phyloP scores from a whole-genome alignment of 225 moss, liverwort and hornwort genomes.

The Rhytidiadelphus loreus region DNA sequence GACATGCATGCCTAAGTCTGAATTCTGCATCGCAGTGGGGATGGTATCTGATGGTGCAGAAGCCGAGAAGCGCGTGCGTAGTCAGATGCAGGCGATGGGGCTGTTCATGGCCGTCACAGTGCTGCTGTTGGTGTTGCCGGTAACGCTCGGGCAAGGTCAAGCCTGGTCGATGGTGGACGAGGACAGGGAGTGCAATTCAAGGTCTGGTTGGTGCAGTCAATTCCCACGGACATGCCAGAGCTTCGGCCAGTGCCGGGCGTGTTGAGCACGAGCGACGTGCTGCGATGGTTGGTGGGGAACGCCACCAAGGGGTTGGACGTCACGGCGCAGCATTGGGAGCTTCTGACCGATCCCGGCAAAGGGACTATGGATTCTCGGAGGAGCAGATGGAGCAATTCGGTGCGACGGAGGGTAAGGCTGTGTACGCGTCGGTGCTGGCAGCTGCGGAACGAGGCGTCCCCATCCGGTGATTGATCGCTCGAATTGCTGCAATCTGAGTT shows the following conservation, averaged over 20 bases:
- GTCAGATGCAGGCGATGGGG: background rate
- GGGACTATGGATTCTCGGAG: constrained; percentile 43
- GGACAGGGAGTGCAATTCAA: constrained; percentile 21
- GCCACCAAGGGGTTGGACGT: constrained; percentile 39
- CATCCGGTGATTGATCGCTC: constrained; percentile 21
- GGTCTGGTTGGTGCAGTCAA: constrained; percentile 56
- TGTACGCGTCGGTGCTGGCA: constrained; percentile 30
- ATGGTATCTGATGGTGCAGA: background rate
- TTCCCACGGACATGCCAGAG: constrained; percentile 55
- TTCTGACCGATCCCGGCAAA: constrained; percentile 21
- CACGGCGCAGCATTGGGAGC: constrained; percentile 55
- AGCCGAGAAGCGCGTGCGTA: background rate
- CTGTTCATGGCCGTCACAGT: background rate
- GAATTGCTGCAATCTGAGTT: background rate
- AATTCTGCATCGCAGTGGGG: background rate
- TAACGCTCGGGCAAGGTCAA: background rate
- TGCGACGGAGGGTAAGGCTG: constrained; percentile 33
- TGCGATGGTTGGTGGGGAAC: constrained; percentile 56
- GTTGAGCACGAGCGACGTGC: constrained; percentile 37
- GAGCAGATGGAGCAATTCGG: constrained; percentile 43
- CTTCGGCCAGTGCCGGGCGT: constrained; percentile 40
- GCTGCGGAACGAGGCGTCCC: constrained; percentile 49
- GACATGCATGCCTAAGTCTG: background rate
- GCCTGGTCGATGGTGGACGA: background rate
- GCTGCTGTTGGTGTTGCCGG: background rate